phyloP scores from a whole-genome alignment of 345 rosid genomes.

The Eucalyptus sp. region DNA sequence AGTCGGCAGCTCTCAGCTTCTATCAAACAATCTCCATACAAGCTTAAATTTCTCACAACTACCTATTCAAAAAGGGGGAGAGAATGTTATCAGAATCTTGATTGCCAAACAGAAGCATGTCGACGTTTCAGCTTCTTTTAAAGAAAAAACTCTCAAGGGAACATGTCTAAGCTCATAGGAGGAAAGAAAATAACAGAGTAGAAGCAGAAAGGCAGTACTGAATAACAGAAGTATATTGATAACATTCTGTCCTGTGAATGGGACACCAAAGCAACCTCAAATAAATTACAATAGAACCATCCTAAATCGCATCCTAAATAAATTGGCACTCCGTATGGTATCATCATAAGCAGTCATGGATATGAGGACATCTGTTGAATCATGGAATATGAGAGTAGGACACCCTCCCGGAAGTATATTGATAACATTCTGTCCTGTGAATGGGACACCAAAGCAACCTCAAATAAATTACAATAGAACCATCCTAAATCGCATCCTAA shows the following conservation, averaged over 20 bases:
- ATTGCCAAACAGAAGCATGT: background rate
- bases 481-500: background rate
- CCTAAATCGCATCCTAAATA: background rate
- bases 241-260: background rate
- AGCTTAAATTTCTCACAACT: background rate
- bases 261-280: background rate
- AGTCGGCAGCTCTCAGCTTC: background rate
- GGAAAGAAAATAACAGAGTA: background rate
- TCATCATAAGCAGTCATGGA: background rate
- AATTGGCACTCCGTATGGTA: background rate
- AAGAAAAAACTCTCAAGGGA: background rate
- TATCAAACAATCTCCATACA: background rate
- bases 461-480: background rate
- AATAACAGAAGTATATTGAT: background rate
- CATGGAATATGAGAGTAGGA: background rate
- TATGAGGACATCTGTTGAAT: background rate
- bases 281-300: background rate
- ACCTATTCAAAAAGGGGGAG: background rate
- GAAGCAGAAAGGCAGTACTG: background rate
- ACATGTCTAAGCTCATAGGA: background rate
- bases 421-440: background rate
- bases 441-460: background rate
- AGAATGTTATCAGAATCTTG: background rate
- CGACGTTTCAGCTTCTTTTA: background rate
- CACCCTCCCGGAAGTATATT: background rate